Evolutionary conservation across 1,284 basidiomycete genomes (phyloP).

Genomic region (Cystobasidium sp.): DNA sequence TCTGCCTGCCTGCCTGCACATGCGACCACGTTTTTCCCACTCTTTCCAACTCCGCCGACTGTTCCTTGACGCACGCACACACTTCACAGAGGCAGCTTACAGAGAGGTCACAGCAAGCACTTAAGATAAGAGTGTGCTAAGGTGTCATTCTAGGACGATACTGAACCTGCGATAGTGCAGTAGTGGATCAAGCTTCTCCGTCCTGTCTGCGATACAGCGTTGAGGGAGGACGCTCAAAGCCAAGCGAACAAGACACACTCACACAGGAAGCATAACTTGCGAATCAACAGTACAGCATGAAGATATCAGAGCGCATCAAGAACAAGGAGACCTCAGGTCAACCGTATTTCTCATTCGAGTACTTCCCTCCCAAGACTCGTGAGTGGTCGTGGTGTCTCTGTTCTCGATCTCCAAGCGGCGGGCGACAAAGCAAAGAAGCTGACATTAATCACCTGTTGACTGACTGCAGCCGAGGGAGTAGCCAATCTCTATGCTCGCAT

Average conservation of each 20-base stretch:
- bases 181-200: too few relatives aligned
- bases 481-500: slow-evolving; percentile 97
- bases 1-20: not conserved
- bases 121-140: too few relatives aligned
- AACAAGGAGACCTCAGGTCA: slow-evolving; percentile 39
- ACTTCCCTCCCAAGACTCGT: slow-evolving; percentile 42
- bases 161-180: too few relatives aligned
- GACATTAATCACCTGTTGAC: not conserved
- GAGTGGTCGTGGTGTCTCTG: not conserved
- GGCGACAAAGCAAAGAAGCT: not conserved
- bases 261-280: too few relatives aligned
- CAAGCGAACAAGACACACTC: too few relatives aligned
- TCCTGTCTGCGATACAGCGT: too few relatives aligned
- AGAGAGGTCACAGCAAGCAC: not conserved
- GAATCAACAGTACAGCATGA: slow-evolving; percentile 11
- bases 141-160: too few relatives aligned
- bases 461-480: slow-evolving; percentile 67
- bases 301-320: slow-evolving; percentile 38
- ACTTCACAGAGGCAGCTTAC: slow-evolving; percentile 9
- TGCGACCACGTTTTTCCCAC: slow-evolving; percentile 10
- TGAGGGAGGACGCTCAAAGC: too few relatives aligned
- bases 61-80: not conserved
- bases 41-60: not conserved
- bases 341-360: slow-evolving; percentile 41
- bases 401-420: not conserved